Evolutionary conservation across 805 yeast genomes (phyloP).

Genomic region (Ogataea minuta): DNA sequence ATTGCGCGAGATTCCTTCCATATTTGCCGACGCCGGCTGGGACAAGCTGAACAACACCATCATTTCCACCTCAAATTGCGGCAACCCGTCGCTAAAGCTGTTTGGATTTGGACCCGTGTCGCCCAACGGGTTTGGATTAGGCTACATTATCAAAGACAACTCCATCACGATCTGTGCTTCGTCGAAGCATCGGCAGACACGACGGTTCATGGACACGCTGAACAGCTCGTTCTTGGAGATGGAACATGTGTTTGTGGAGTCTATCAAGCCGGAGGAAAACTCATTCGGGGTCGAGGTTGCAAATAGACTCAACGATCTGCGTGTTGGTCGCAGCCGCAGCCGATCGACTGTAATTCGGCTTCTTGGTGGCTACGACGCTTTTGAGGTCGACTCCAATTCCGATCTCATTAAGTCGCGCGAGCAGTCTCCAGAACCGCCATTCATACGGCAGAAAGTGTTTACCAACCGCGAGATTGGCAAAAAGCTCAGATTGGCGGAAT

Average conservation of each 20-base stretch:
- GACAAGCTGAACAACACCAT: conserved; percentile 76
- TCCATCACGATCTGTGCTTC: conserved; percentile 78
- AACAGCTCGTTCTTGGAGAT: conserved; percentile 60
- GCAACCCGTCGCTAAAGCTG: conserved; percentile 80
- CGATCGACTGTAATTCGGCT: conserved; percentile 35
- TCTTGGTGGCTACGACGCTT: conserved; percentile 86
- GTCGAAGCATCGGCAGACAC: conserved; percentile 86
- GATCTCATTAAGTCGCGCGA: conserved; percentile 56
- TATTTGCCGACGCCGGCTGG: conserved; percentile 89
- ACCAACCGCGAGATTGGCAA: conserved; percentile 56
- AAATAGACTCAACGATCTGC: conserved; percentile 20
- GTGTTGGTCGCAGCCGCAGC: conserved; percentile 20
- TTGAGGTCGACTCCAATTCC: conserved; percentile 60
- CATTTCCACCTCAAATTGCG: conserved; percentile 85
- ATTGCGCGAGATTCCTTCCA: conserved; percentile 55
- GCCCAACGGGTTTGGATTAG: conserved; percentile 90
- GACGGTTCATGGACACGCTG: conserved; percentile 69
- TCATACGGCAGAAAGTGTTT: conserved; percentile 27
- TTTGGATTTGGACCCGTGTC: conserved; percentile 93
- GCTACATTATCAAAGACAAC: conserved; percentile 81
- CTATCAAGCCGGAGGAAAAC: conserved; percentile 20
- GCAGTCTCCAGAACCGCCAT: conserved; percentile 53
- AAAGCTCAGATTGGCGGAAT: conserved; percentile 62
- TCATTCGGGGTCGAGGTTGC: conserved; percentile 19
- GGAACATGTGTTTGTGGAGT: conserved; percentile 45